Percentiles rank a stretch among this genome's conserved stretches.
Conservation (phyloP, 2,329 filamentous ascomycete species). For the Sporothrix phasma region DNA sequence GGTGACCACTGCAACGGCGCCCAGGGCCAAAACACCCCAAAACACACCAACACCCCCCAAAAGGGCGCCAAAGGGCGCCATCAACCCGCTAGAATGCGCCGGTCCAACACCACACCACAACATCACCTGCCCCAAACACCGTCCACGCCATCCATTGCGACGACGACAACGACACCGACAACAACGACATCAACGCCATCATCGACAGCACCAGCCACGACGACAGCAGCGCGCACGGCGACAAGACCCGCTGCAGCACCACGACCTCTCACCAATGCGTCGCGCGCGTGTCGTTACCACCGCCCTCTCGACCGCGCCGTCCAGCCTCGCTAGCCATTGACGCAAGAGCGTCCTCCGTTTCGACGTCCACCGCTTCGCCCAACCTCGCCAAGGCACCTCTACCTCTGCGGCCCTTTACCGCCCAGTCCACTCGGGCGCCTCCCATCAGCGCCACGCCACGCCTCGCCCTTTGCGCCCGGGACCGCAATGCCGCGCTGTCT, state of each 20-base stretch:
- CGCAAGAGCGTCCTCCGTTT: background rate
- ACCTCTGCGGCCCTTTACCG: background rate
- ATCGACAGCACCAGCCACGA: background rate
- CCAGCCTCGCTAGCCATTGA: background rate
- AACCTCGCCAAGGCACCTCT: background rate
- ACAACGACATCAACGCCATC: background rate
- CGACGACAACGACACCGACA: background rate
- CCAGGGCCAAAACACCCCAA: background rate
- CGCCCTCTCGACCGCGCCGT: background rate
- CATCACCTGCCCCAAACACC: background rate
- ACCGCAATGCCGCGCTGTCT: conserved; percentile 30
- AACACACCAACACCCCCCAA: background rate
- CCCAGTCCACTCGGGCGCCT: background rate
- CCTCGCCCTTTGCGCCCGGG: conserved; percentile 19
- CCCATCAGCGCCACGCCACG: background rate
- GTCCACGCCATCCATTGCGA: background rate
- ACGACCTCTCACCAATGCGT: conserved; percentile 1
- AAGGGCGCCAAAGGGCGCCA: background rate
- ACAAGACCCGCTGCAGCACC: background rate
- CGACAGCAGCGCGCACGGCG: background rate
- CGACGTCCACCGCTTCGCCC: background rate
- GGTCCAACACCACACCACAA: conserved; percentile 6
- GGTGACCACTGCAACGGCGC: no score
- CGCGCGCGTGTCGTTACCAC: background rate
- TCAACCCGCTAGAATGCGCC: background rate